These are phyloP conservation scores for Cyberlindnera saturnus DNA, from an alignment of 805 yeast species.

Conservation along the genomic window DNA sequence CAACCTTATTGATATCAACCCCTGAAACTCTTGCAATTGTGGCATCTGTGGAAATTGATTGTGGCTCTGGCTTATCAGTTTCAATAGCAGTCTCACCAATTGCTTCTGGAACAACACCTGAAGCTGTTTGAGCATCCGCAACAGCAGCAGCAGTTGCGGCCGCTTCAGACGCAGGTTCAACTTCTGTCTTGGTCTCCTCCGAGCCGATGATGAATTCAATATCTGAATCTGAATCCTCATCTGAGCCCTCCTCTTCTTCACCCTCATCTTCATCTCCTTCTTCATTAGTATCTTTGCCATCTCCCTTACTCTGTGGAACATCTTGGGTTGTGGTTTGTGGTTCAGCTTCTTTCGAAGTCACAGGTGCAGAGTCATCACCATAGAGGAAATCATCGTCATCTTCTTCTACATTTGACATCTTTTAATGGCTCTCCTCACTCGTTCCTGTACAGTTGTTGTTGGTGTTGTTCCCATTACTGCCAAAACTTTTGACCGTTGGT, in stretches of 20 bases:
- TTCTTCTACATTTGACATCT: constrained; percentile 32
- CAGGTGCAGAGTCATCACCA: constrained; percentile 17
- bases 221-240: constrained; percentile 42
- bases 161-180: constrained; percentile 10
- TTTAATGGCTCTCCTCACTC: not conserved
- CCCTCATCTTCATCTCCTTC: constrained; percentile 28
- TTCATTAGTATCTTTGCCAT: constrained; percentile 18
- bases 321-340: constrained; percentile 16
- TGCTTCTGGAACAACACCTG: constrained; percentile 25
- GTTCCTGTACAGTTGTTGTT: too few species aligned
- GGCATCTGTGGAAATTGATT: constrained; percentile 11
- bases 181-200: constrained; percentile 20
- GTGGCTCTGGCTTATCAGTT: constrained; percentile 26
- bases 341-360: constrained; percentile 7
- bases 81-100: constrained; percentile 29
- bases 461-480: too few species aligned
- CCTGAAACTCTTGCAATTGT: constrained; percentile 34
- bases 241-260: constrained; percentile 39
- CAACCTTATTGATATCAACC: constrained; percentile 67
- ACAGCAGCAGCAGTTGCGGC: constrained; percentile 23
- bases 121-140: constrained; percentile 22
- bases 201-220: constrained; percentile 76
- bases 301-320: constrained; percentile 2
- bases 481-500: too few species aligned
- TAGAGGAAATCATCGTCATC: constrained; percentile 59